Evolutionary conservation across 306 rosid genomes (phyloP).

Genomic region (Ammopiptanthus mongolicus): DNA sequence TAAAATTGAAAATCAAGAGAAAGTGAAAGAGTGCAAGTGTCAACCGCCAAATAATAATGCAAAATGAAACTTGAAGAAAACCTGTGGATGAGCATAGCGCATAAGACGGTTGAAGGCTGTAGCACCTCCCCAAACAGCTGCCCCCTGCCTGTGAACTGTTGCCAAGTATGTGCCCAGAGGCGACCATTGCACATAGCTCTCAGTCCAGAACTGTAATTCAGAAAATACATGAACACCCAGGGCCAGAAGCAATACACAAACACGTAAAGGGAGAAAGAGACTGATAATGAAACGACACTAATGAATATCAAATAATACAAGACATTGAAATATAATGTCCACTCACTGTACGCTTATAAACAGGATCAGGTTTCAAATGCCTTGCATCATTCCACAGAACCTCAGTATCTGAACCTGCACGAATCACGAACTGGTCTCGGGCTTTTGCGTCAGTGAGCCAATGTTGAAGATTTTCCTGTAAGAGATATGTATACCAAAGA

Average conservation of each 20-base stretch:
- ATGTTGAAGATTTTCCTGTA: slow-evolving; percentile 83
- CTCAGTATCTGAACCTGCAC: slow-evolving; percentile 84
- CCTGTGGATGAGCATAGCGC: slow-evolving; percentile 94
- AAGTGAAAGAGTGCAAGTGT: neutral
- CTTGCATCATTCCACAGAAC: slow-evolving; percentile 92
- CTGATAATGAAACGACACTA: neutral
- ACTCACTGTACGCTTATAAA: slow-evolving; percentile 78
- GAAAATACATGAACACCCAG: slow-evolving; percentile 5
- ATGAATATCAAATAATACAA: neutral
- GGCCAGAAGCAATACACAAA: neutral
- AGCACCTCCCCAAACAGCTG: slow-evolving; percentile 95
- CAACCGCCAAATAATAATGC: neutral
- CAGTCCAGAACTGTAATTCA: slow-evolving; percentile 74
- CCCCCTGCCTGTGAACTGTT: slow-evolving; percentile 85
- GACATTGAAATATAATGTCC: neutral
- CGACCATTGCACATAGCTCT: slow-evolving; percentile 93
- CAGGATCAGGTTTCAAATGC: slow-evolving; percentile 74
- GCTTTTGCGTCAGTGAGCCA: slow-evolving; percentile 96
- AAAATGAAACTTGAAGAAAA: slow-evolving; percentile 1
- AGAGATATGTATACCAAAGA: neutral
- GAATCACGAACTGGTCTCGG: slow-evolving; percentile 86
- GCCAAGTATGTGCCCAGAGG: slow-evolving; percentile 85
- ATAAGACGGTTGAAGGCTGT: slow-evolving; percentile 62
- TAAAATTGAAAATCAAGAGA: neutral
- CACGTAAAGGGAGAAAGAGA: neutral